Percentiles rank a stretch among this genome's conserved stretches.
Evolutionary conservation across 352 stramenopile genomes (phyloP).

Genomic region (Globisporangium nunn): DNA sequence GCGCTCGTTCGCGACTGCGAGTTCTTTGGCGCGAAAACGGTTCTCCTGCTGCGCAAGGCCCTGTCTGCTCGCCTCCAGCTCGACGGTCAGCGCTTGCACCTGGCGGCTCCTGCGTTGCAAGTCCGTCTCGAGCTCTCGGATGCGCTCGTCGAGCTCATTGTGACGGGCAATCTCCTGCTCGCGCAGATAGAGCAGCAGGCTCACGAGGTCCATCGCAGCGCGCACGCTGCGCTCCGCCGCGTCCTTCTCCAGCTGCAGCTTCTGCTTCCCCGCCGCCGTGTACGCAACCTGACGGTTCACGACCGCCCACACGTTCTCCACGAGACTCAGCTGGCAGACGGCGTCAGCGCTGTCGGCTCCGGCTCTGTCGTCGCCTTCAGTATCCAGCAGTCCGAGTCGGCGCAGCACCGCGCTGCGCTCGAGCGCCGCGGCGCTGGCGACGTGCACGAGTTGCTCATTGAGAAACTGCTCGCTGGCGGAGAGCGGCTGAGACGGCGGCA

Average conservation of each 20-base stretch:
- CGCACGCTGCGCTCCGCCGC: constrained; percentile 34
- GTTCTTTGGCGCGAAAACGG: constrained; percentile 53
- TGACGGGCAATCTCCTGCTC: constrained; percentile 47
- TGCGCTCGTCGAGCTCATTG: constrained; percentile 38
- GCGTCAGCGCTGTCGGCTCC: constrained; percentile 3
- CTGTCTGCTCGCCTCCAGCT: constrained; percentile 45
- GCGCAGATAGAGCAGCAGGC: constrained; percentile 48
- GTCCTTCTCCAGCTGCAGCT: constrained; percentile 20
- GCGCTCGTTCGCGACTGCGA: constrained; percentile 36
- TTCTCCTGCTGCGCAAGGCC: constrained; percentile 53
- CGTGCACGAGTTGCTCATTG: constrained; percentile 62
- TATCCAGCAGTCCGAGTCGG: constrained; percentile 2
- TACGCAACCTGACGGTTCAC: constrained; percentile 3
- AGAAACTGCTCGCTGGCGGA: constrained; percentile 41
- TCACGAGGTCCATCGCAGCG: constrained; percentile 63
- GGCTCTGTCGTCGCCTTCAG: not conserved
- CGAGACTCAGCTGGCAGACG: constrained; percentile 9
- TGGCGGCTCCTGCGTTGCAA: constrained; percentile 43
- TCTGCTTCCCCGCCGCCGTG: constrained; percentile 6
- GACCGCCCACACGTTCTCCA: constrained; percentile 10
- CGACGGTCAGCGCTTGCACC: constrained; percentile 29
- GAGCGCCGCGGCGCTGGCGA: constrained; percentile 12
- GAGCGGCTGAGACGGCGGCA: constrained; percentile 36
- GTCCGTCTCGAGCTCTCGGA: constrained; percentile 38
- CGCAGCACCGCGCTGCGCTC: constrained; percentile 6